Evolutionary conservation across 345 rosid genomes (phyloP).

Genomic region (Lumnitzera racemosa): DNA sequence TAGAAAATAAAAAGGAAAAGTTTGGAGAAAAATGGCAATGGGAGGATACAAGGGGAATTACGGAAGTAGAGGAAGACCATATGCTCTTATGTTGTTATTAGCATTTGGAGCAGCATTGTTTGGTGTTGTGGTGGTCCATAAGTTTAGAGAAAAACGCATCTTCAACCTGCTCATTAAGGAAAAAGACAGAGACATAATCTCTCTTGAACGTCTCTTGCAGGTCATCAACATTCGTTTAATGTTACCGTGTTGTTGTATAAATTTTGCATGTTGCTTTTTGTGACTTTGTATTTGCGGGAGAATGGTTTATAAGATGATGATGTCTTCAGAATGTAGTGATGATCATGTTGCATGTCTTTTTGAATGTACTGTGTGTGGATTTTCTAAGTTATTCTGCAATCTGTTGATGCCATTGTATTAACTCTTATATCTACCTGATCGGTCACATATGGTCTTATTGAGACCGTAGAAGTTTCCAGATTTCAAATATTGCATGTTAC

Average conservation of each 20-base stretch:
- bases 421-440: too few species aligned
- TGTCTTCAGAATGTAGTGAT: too few species aligned
- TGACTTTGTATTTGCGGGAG: neutral
- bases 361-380: too few species aligned
- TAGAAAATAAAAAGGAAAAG: slow-evolving; percentile 2
- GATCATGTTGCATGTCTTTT: too few species aligned
- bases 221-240: slow-evolving; percentile 11
- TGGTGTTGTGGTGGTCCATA: slow-evolving; percentile 46
- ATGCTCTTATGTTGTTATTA: slow-evolving; percentile 39
- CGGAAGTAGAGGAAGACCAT: slow-evolving; percentile 28
- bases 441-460: too few species aligned
- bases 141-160: slow-evolving; percentile 47
- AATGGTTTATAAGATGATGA: too few species aligned
- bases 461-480: too few species aligned
- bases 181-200: slow-evolving; percentile 31
- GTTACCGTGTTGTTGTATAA: neutral
- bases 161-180: slow-evolving; percentile 40
- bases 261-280: neutral
- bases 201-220: slow-evolving; percentile 53
- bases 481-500: too few species aligned
- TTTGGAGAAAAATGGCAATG: slow-evolving; percentile 15
- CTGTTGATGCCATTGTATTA: too few species aligned
- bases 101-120: slow-evolving; percentile 53
- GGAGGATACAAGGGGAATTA: slow-evolving; percentile 26
- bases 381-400: too few species aligned